A percentile compares a stretch with the other conserved stretches of the same genome.
Conservation (phyloP, 805 yeast genomes). For the Zygotorulaspora danielsina region DNA sequence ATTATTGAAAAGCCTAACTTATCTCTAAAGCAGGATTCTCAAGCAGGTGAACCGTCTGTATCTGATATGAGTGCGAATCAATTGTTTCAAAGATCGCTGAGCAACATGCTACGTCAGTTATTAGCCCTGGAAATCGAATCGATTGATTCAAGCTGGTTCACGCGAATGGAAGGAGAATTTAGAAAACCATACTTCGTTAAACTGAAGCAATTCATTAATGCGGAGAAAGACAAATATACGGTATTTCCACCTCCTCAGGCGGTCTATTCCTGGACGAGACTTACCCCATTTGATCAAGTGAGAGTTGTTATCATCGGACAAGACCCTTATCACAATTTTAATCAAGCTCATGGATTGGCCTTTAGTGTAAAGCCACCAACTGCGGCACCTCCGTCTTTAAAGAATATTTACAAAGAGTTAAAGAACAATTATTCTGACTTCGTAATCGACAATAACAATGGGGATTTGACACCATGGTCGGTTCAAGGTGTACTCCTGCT, state of each 20-base stretch:
- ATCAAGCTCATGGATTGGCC: constrained; percentile 96
- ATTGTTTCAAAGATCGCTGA: constrained; percentile 13
- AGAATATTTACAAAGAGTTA: constrained; percentile 80
- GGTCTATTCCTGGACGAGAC: constrained; percentile 87
- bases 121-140: constrained; percentile 64
- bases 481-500: constrained; percentile 79
- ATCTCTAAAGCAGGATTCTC: neutral
- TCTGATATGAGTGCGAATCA: constrained; percentile 5
- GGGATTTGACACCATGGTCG: constrained; percentile 79
- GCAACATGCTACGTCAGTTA: constrained; percentile 30
- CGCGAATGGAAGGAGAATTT: constrained; percentile 60
- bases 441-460: constrained; percentile 44
- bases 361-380: constrained; percentile 85
- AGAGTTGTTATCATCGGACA: constrained; percentile 86
- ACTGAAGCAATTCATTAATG: constrained; percentile 57
- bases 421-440: constrained; percentile 71
- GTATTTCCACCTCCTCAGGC: constrained; percentile 76
- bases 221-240: constrained; percentile 44
- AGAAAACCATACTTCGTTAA: constrained; percentile 79
- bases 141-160: constrained; percentile 76
- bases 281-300: constrained; percentile 70
- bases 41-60: neutral
- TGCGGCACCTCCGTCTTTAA: constrained; percentile 80
- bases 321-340: constrained; percentile 90
- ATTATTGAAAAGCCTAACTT: neutral